Percentiles rank a stretch among this genome's conserved stretches.
phyloP scores from a whole-genome alignment of 139 green algal species.

The Chlorella sp. region DNA sequence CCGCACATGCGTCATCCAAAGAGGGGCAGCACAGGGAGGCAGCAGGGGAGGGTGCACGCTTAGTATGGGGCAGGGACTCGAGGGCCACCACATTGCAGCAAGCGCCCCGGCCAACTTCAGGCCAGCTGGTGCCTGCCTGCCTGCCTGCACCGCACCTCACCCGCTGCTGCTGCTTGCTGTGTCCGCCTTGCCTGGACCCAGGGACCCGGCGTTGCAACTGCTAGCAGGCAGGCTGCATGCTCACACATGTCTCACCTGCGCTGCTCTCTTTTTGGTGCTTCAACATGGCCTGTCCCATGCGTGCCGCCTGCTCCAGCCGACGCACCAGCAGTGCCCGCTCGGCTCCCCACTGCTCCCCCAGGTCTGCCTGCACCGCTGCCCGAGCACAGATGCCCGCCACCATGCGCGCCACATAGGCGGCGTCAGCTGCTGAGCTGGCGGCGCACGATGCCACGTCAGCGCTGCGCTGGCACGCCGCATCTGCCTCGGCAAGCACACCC shows the following conservation, averaged over 20 bases:
- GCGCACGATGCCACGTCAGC: not conserved
- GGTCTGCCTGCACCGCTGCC: not conserved
- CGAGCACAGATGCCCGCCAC: not conserved
- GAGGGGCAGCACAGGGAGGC: no score
- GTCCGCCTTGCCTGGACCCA: no score
- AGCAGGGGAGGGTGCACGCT: no score
- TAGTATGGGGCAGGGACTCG: no score
- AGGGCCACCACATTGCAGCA: no score
- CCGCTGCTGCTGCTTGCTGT: no score
- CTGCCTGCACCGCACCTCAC: no score
- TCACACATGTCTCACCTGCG: not conserved
- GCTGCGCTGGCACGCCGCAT: not conserved
- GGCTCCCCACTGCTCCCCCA: not conserved
- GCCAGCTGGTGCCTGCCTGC: no score
- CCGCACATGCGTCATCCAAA: no score
- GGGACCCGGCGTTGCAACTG: not conserved
- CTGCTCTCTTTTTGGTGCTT: conserved; percentile 28
- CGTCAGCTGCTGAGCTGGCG: not conserved
- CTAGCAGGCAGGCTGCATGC: not conserved
- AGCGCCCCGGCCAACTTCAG: not conserved
- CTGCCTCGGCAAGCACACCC: not conserved
- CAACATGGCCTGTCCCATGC: conserved; percentile 19
- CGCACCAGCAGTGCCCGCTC: conserved; percentile 20
- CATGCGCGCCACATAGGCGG: conserved; percentile 14
- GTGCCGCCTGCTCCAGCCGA: conserved; percentile 10